phyloP scores from a whole-genome alignment of 495 filamentous ascomycete species.

The Lasiosphaeriaceae sp. region DNA sequence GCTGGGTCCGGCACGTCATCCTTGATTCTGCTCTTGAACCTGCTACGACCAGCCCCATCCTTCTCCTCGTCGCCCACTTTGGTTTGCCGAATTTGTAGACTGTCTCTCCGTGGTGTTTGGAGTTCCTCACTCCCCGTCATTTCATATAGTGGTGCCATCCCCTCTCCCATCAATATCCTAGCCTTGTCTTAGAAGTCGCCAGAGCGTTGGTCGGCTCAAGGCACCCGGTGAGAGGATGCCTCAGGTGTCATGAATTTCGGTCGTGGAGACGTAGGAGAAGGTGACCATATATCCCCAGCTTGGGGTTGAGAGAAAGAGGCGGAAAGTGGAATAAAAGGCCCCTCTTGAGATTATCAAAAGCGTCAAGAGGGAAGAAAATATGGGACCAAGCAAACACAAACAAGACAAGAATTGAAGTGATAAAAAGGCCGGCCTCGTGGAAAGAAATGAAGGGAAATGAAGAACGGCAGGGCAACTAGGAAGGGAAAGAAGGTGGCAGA shows the following conservation, averaged over 20 bases:
- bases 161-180: conserved; percentile 24
- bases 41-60: neutral
- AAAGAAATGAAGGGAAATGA: conserved; percentile 19
- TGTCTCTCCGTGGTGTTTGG: conserved; percentile 5
- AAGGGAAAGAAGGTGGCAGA: conserved; percentile 26
- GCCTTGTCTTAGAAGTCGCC: conserved; percentile 8
- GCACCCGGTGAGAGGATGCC: conserved; percentile 6
- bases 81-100: conserved; percentile 11
- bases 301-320: neutral
- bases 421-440: conserved; percentile 20
- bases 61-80: conserved; percentile 5
- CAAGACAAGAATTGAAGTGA: neutral
- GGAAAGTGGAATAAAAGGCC: neutral
- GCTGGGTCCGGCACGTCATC: conserved; percentile 1
- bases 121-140: neutral
- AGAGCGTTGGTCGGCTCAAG: conserved; percentile 15
- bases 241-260: conserved; percentile 9
- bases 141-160: conserved; percentile 28
- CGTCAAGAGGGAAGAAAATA: conserved; percentile 3
- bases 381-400: conserved; percentile 11
- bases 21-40: conserved; percentile 2
- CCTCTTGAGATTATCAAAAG: neutral
- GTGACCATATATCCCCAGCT: neutral
- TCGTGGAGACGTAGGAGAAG: neutral
- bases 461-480: conserved; percentile 4